Percentiles rank a stretch among this genome's conserved stretches.
phyloP scores from a whole-genome alignment of 208 protist species.

The Porcisia hertigi region DNA sequence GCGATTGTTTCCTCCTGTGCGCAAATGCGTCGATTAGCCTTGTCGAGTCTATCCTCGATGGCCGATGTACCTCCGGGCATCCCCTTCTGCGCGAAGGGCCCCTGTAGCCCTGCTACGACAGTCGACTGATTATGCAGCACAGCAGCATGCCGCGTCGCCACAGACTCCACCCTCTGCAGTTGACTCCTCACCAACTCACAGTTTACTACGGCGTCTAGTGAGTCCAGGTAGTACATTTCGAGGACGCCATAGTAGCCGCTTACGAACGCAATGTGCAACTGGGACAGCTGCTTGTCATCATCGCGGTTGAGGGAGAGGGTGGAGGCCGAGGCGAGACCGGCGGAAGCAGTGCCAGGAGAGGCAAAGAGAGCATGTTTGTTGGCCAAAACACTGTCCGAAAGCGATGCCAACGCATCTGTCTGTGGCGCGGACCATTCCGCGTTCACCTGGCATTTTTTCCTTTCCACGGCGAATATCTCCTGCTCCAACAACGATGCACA shows the following conservation, averaged over 20 bases:
- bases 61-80: background rate
- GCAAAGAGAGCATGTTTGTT: background rate
- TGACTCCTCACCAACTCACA: constrained; percentile 42
- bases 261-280: constrained; percentile 26
- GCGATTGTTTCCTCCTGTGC: constrained; percentile 43
- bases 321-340: constrained; percentile 19
- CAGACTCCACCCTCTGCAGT: constrained; percentile 35
- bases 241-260: constrained; percentile 45
- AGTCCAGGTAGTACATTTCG: constrained; percentile 70
- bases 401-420: background rate
- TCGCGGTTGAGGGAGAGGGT: constrained; percentile 5
- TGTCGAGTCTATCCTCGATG: constrained; percentile 13
- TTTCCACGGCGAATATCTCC: constrained; percentile 8
- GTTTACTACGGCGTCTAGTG: constrained; percentile 49
- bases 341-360: background rate
- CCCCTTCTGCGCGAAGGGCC: constrained; percentile 13
- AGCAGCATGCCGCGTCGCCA: constrained; percentile 36
- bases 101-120: constrained; percentile 22
- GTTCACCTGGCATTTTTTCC: background rate
- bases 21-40: constrained; percentile 16
- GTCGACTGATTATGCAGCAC: constrained; percentile 37
- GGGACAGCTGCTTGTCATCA: constrained; percentile 6
- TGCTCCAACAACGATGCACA: constrained; percentile 31
- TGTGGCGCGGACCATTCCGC: background rate
- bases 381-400: background rate